Evolutionary conservation across 2,329 filamentous ascomycete species (phyloP).

Genomic region (Penicillium sumatraense): DNA sequence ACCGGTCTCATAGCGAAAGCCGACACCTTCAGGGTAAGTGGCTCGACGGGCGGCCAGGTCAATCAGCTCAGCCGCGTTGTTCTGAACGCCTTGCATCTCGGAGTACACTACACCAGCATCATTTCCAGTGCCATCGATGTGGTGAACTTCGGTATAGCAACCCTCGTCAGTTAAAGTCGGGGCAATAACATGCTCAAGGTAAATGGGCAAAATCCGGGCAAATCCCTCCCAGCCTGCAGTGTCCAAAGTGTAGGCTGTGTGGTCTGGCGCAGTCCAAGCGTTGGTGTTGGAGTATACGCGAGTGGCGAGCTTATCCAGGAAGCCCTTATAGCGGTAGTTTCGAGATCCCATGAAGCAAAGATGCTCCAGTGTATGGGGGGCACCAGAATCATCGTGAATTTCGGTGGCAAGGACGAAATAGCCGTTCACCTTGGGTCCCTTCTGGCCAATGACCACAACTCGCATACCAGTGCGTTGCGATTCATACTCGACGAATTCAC

Average conservation of each 20-base stretch:
- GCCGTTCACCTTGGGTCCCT: slow-evolving; percentile 92
- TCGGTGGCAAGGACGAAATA: slow-evolving; percentile 97
- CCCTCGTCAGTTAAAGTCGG: slow-evolving; percentile 91
- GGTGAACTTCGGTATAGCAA: slow-evolving; percentile 95
- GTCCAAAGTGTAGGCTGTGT: slow-evolving; percentile 94
- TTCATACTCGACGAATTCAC: slow-evolving; percentile 91
- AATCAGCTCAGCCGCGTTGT: slow-evolving; percentile 82
- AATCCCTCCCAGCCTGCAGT: slow-evolving; percentile 98
- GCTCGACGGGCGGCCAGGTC: slow-evolving; percentile 78
- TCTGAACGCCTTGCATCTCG: slow-evolving; percentile 97
- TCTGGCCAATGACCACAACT: slow-evolving; percentile 86
- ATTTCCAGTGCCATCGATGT: slow-evolving; percentile 89
- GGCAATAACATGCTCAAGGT: slow-evolving; percentile 89
- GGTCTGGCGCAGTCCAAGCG: slow-evolving; percentile 95
- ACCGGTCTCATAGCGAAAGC: slow-evolving; percentile 97
- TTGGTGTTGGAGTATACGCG: slow-evolving; percentile 93
- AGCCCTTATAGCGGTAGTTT: slow-evolving; percentile 91
- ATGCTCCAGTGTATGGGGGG: slow-evolving; percentile 85
- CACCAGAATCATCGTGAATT: slow-evolving; percentile 95
- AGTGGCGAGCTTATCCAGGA: slow-evolving; percentile 91
- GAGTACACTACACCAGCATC: slow-evolving; percentile 98
- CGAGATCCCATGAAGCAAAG: slow-evolving; percentile 89
- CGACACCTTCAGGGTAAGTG: slow-evolving; percentile 85
- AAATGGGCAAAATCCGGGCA: slow-evolving; percentile 89
- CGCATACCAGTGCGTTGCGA: slow-evolving; percentile 94